Percentiles rank a stretch among this genome's conserved stretches.
These are phyloP conservation scores for Leishmania tropica DNA, from an alignment of 208 protist genomes.

Conservation along the genomic window DNA sequence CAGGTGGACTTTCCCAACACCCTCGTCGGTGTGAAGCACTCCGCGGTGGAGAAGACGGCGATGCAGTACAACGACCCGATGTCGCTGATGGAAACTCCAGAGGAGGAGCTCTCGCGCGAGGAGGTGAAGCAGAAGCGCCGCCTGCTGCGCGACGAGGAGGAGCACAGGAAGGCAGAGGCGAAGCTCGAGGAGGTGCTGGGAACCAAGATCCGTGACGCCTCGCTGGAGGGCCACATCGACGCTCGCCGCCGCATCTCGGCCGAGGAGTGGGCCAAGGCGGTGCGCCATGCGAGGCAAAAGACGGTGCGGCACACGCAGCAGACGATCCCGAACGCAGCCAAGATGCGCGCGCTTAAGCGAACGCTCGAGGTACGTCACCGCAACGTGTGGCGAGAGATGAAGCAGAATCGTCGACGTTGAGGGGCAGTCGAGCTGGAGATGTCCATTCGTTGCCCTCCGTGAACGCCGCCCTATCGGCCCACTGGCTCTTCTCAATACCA, in stretches of 20 bases:
- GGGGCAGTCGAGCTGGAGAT: not conserved
- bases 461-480: not conserved
- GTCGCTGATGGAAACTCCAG: slow-evolving; percentile 41
- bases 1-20: slow-evolving; percentile 89
- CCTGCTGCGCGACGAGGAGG: slow-evolving; percentile 46
- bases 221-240: slow-evolving; percentile 52
- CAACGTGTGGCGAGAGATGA: slow-evolving; percentile 60
- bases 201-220: slow-evolving; percentile 33
- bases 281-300: slow-evolving; percentile 59
- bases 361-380: slow-evolving; percentile 47
- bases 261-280: slow-evolving; percentile 81
- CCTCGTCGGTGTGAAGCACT: slow-evolving; percentile 61
- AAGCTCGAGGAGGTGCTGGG: slow-evolving; percentile 81
- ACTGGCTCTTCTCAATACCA: not conserved
- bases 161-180: slow-evolving; percentile 65
- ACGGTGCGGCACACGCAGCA: slow-evolving; percentile 77
- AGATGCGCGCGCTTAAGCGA: slow-evolving; percentile 51
- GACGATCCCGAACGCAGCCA: slow-evolving; percentile 69
- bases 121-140: slow-evolving; percentile 52
- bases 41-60: slow-evolving; percentile 83
- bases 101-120: slow-evolving; percentile 66
- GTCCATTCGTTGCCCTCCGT: no score
- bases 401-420: slow-evolving; percentile 60
- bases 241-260: slow-evolving; percentile 68
- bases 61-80: slow-evolving; percentile 88